Evolutionary conservation across 2,329 filamentous ascomycete genomes (phyloP).

Genomic region (Pseudogymnoascus sp.): DNA sequence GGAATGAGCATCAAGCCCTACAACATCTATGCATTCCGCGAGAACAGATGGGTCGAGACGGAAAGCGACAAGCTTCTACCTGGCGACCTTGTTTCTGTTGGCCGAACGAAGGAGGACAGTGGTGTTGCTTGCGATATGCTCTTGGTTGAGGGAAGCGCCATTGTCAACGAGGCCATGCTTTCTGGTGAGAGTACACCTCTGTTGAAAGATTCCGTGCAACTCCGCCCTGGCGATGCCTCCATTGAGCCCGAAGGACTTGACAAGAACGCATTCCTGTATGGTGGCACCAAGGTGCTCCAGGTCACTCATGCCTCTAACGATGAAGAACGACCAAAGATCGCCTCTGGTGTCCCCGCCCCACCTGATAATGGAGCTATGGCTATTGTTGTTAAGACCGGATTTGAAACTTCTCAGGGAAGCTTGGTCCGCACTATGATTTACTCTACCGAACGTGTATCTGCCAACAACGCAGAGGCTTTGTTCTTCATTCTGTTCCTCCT

Average conservation of each 20-base stretch:
- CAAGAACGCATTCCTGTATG: slow-evolving; percentile 94
- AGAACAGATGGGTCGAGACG: slow-evolving; percentile 80
- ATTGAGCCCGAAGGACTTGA: slow-evolving; percentile 88
- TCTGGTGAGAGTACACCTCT: slow-evolving; percentile 96
- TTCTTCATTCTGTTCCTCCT: slow-evolving; percentile 95
- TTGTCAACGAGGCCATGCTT: slow-evolving; percentile 99
- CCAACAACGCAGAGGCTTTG: slow-evolving; percentile 93
- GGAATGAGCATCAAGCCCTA: slow-evolving; percentile 99
- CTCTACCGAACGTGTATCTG: slow-evolving; percentile 96
- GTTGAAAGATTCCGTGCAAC: slow-evolving; percentile 88
- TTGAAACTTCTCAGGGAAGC: slow-evolving; percentile 96
- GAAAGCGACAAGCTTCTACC: slow-evolving; percentile 87
- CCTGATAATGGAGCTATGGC: slow-evolving; percentile 93
- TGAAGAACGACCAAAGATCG: slow-evolving; percentile 61
- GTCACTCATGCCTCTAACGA: slow-evolving; percentile 78
- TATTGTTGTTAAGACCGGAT: slow-evolving; percentile 92
- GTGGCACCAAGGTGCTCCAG: slow-evolving; percentile 94
- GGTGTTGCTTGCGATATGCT: slow-evolving; percentile 97
- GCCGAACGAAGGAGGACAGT: slow-evolving; percentile 90
- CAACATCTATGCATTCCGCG: slow-evolving; percentile 81
- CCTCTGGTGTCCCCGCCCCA: slow-evolving; percentile 70
- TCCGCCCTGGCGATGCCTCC: slow-evolving; percentile 70
- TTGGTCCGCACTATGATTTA: slow-evolving; percentile 99
- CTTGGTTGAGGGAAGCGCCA: slow-evolving; percentile 85
- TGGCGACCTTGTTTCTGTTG: slow-evolving; percentile 86